phyloP scores from a whole-genome alignment of 164 flowering plant genomes.

The Cinnamomum micranthum region DNA sequence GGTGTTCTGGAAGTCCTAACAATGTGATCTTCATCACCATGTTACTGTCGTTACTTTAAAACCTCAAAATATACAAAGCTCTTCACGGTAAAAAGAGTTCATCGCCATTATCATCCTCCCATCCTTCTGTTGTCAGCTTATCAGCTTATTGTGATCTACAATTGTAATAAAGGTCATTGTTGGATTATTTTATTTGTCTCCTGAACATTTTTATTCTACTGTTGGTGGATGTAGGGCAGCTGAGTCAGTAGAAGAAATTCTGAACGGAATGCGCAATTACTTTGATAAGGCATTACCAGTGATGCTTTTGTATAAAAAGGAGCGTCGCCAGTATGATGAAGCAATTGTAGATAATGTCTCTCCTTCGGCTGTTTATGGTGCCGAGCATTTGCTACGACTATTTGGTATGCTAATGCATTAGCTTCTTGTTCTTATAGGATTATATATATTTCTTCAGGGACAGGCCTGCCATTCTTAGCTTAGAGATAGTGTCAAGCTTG shows the following conservation, averaged over 20 bases:
- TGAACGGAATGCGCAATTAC: constrained; percentile 64
- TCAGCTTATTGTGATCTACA: too few relatives aligned
- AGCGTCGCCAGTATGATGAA: constrained; percentile 68
- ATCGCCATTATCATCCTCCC: too few relatives aligned
- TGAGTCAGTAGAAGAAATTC: constrained; percentile 56
- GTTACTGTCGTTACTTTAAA: background rate
- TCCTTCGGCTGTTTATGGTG: constrained; percentile 85
- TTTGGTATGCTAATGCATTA: constrained; percentile 57
- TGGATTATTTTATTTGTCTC: too few relatives aligned
- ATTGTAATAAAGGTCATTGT: too few relatives aligned
- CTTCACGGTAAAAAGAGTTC: too few relatives aligned
- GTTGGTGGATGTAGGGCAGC: constrained; percentile 38
- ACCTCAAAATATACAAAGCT: too few relatives aligned
- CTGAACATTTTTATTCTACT: background rate
- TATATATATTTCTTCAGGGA: too few relatives aligned
- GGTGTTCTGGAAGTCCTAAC: too few relatives aligned
- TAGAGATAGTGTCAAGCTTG: too few relatives aligned
- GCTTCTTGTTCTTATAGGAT: background rate
- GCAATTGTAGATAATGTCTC: constrained; percentile 35
- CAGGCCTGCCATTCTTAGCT: too few relatives aligned
- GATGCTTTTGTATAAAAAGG: constrained; percentile 74
- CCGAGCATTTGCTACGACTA: constrained; percentile 87
- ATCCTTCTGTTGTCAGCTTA: too few relatives aligned
- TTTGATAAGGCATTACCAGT: constrained; percentile 79
- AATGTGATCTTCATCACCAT: background rate